Evolutionary conservation across 805 yeast species (phyloP), one percentile per base, ranked within the genome.

Genomic region (Nakazawaea peltata): DNA sequence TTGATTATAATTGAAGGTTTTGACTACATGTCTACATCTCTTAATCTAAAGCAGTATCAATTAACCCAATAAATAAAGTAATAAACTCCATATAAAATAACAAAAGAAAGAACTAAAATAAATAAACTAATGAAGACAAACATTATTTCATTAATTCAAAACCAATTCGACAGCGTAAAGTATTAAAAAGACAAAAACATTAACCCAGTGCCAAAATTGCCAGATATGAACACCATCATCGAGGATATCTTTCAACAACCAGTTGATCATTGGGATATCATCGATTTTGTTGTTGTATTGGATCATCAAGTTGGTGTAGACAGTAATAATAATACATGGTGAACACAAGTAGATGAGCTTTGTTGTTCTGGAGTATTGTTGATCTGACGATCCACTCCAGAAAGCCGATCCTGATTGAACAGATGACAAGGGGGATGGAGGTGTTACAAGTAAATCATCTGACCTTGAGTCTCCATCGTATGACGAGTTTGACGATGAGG

Each of bases 161-260:
- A 77, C 57, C 41, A 90, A 63, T 59, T 90, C 98, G 31, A 82
- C 65, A 21, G 81, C 77, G 56, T 90, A 90, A 19, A 92, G 64
- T n/a, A 76, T 62, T 38, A 92, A 61, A 9, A 94, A 82, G 35
- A 81, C 70, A 45, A 81, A 77, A 65, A 90, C 83, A 53, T 90
- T 90, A 40, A 84, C 73, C 97, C 97, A 90, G 49, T 88, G 85
- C 97, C 98, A 90, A 53, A 92, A 83, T 49, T 86, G 87, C 85
- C 94, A 82, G n/a, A 95, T 81, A 52, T 78, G 76, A 19, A 71
- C 68, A 5, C 54, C 47, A 11, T 59, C 45, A 14, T 30, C 26
- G 14, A 43, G 41, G 26, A 54, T 44, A 30, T 56, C 49, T 21
- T 50, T 42, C 21, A 44, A 44, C 11, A 53, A 15, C 60, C 59